These are phyloP conservation scores for Narthecium ossifragum DNA, from an alignment of 106 monocot species.

Conservation along the genomic window DNA sequence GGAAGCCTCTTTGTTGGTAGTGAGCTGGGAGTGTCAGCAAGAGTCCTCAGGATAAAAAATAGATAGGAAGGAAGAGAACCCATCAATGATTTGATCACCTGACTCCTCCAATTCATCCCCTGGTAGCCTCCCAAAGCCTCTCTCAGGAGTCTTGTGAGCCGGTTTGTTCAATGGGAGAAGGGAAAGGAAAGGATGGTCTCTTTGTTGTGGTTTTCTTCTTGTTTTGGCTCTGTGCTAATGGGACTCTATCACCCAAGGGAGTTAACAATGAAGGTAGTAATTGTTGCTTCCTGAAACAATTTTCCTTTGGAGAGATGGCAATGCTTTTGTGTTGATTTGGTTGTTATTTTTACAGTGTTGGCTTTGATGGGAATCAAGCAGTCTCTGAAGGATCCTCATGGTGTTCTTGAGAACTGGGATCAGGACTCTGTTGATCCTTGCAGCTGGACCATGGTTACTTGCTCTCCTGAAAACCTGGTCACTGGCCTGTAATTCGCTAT, in stretches of 20 bases:
- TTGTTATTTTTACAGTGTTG: constrained; percentile 43
- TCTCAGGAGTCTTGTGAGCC: background rate
- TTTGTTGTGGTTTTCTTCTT: constrained; percentile 33
- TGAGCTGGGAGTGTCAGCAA: background rate
- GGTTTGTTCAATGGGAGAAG: constrained; percentile 18
- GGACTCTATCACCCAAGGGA: constrained; percentile 71
- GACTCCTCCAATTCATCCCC: background rate
- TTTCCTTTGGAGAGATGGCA: background rate
- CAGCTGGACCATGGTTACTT: constrained; percentile 82
- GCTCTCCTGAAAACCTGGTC: constrained; percentile 62
- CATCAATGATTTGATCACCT: constrained; percentile 16
- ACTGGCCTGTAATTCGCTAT: constrained; percentile 58
- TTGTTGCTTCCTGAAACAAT: background rate
- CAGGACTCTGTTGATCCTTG: constrained; percentile 85
- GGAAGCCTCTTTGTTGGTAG: constrained; percentile 11
- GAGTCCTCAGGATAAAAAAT: background rate
- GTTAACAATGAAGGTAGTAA: constrained; percentile 75
- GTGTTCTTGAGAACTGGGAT: constrained; percentile 79
- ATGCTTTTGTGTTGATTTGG: background rate
- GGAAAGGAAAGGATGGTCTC: background rate
- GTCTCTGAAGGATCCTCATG: constrained; percentile 57
- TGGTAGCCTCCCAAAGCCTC: background rate
- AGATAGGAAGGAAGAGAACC: background rate
- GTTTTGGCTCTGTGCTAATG: constrained; percentile 24
- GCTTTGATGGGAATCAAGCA: constrained; percentile 69